Evolutionary conservation across 331 rosid genomes (phyloP).

Genomic region (Erythrophleum ivorense): DNA sequence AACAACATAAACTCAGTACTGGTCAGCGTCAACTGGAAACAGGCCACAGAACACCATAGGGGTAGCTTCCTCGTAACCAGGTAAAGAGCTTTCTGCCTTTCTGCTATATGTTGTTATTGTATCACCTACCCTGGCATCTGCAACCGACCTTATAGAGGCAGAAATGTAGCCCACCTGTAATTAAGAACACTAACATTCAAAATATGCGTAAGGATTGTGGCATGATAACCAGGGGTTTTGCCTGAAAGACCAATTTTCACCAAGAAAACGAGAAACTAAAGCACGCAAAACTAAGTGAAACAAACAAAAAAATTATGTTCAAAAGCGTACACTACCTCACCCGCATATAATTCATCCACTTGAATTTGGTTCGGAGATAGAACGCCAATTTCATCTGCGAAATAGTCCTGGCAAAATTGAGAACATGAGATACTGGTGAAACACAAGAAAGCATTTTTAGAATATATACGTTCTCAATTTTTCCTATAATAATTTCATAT

Average conservation of each 20-base stretch:
- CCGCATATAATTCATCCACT: constrained; percentile 75
- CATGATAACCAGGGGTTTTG: no score
- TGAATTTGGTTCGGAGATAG: constrained; percentile 81
- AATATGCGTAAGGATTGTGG: no score
- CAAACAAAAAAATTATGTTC: constrained; percentile 26
- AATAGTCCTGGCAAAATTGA: constrained; percentile 63
- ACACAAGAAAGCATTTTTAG: no score
- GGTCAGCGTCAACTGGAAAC: no score
- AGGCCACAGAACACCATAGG: constrained; percentile 97
- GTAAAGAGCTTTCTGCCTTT: constrained; percentile 70
- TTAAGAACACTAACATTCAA: no score
- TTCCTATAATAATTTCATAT: no score
- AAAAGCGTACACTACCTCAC: constrained; percentile 65
- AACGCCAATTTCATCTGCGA: constrained; percentile 90
- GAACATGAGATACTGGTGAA: no score
- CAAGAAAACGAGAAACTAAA: background rate
- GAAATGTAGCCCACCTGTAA: constrained; percentile 89
- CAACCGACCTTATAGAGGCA: constrained; percentile 91
- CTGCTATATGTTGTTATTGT: constrained; percentile 67
- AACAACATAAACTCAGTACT: no score
- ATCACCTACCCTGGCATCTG: constrained; percentile 95
- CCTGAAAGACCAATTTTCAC: no score
- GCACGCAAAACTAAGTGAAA: constrained; percentile 11
- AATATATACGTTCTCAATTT: no score
- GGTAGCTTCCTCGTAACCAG: constrained; percentile 89